Evolutionary conservation across 306 rosid species (phyloP).

Genomic region (Bauhinia variegata): DNA sequence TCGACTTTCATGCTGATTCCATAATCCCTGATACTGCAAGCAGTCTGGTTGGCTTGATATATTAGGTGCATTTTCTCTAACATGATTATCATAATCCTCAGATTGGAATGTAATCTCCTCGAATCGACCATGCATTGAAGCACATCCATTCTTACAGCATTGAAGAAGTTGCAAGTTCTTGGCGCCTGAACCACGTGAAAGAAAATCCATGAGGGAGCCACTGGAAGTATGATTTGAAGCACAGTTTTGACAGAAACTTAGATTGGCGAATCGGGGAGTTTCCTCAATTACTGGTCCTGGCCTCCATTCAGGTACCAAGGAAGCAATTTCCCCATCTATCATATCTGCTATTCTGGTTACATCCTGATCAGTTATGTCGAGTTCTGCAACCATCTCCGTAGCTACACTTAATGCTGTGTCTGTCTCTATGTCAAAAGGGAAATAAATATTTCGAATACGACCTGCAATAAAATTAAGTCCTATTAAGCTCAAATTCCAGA

Average conservation of each 20-base stretch:
- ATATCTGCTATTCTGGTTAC: constrained; percentile 85
- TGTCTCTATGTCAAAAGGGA: constrained; percentile 74
- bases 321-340: constrained; percentile 89
- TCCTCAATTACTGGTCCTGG: constrained; percentile 67
- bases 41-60: constrained; percentile 40
- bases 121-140: constrained; percentile 82
- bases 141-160: constrained; percentile 61
- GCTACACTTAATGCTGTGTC: constrained; percentile 93
- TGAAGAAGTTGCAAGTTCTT: constrained; percentile 53
- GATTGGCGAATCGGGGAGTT: constrained; percentile 54
- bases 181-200: constrained; percentile 42
- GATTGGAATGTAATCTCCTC: constrained; percentile 79
- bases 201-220: constrained; percentile 51
- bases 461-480: constrained; percentile 53
- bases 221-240: constrained; percentile 57
- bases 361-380: constrained; percentile 85
- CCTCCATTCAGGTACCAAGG: constrained; percentile 82
- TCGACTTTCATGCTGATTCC: constrained; percentile 67
- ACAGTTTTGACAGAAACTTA: constrained; percentile 61
- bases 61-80: constrained; percentile 38
- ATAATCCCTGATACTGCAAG: constrained; percentile 51
- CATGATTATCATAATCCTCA: constrained; percentile 55
- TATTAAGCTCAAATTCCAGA: constrained; percentile 24
- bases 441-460: constrained; percentile 75
- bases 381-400: constrained; percentile 92